Evolutionary conservation across 2,329 filamentous ascomycete species (phyloP), one percentile per base, ranked within the genome.

Genomic region (Aureobasidium subglaciale): DNA sequence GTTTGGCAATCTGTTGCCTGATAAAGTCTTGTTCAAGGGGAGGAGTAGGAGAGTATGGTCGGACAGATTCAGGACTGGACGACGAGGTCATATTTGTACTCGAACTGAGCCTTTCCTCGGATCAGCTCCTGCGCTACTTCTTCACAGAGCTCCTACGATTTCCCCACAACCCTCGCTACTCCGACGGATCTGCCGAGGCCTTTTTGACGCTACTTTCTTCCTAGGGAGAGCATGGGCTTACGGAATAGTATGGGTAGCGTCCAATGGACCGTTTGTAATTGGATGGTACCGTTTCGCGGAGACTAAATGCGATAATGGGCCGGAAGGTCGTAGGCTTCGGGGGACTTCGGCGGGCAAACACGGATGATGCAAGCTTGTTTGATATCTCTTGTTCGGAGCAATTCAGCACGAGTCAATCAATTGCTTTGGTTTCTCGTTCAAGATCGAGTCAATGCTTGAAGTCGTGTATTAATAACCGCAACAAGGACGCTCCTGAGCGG

Each of bases 1-100:
- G 80, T 67, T 81, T 81, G 63, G 73, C 71, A 64, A 80, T 67
- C 67, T 81, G 78, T 62, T 82, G 78, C 71, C 76, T 73, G 68
- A 75, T 73, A 70, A 81, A 82, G 71, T 82, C 78, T 68, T 75
- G 71, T 63, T 75, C 67, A 64, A 79, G 68, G 71, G 63, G 64
- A 60, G 62, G 62, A 50, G 56, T 58, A 56, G 64, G 62, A 59
- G 64, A 65, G 58, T 32, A 57, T 57, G 56, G 32, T 37, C 56
- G 49, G 35, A 46, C 40, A 27, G 30, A 18, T 6, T 56, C 55
- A 45, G 32, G 38, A 52, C 27, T 27, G 34, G 55, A 48, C 16
- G 46, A 42, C 7, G 34, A 27, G 11, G 35, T 24, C 38, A 54
- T 52, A 52, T 54, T 57, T 57, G 46, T 57, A 57, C 16, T 50